Conservation (phyloP, 495 filamentous ascomycete species). For the Penicillium steckii region DNA sequence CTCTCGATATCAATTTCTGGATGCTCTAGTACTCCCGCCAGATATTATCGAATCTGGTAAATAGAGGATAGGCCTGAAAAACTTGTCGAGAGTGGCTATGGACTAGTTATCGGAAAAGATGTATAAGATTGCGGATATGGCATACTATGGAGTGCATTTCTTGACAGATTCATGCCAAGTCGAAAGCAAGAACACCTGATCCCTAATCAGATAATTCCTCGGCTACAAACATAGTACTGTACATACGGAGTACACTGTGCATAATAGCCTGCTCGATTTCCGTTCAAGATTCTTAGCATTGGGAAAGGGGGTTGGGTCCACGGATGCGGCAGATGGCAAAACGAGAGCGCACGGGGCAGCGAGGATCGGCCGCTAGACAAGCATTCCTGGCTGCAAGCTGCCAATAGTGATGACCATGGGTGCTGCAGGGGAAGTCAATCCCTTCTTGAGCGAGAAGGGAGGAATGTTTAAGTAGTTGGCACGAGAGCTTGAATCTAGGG, state of each 20-base stretch:
- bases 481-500: conserved; percentile 22
- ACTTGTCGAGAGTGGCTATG: too few species aligned
- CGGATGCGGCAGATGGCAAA: not conserved
- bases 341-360: not conserved
- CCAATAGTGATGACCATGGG: conserved; percentile 9
- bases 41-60: too few species aligned
- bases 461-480: conserved; percentile 18
- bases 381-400: not conserved
- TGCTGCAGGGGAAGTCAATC: conserved; percentile 6
- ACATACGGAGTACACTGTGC: too few species aligned
- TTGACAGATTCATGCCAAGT: not conserved
- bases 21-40: too few species aligned
- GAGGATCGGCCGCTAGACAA: not conserved
- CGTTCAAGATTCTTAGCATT: not conserved
- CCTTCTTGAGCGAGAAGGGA: not conserved
- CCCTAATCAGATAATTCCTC: too few species aligned
- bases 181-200: too few species aligned
- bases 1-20: too few species aligned
- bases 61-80: too few species aligned
- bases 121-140: too few species aligned
- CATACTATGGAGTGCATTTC: too few species aligned
- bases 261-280: not conserved
- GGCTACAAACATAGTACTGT: not conserved
- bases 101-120: too few species aligned
- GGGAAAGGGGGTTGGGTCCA: not conserved